Conservation (phyloP, 306 rosid genomes). For the Castanopsis chinensis region DNA sequence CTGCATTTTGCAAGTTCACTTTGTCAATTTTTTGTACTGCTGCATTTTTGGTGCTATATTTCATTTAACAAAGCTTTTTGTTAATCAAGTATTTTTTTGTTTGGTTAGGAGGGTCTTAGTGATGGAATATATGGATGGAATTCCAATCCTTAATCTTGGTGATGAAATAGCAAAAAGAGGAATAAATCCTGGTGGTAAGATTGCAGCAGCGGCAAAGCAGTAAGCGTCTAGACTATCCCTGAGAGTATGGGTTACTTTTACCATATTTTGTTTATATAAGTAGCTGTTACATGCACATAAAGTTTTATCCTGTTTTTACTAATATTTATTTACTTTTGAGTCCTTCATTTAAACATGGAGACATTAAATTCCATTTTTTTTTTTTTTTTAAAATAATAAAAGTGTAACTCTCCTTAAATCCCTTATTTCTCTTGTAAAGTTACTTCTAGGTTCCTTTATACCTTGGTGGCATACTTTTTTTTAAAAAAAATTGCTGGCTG, state of each 20-base stretch:
- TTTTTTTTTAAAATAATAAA: neutral
- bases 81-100: conserved; percentile 28
- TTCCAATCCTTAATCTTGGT: conserved; percentile 90
- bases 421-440: neutral
- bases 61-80: conserved; percentile 20
- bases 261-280: conserved; percentile 3
- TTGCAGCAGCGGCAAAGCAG: conserved; percentile 84
- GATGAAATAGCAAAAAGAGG: conserved; percentile 93
- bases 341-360: conserved; percentile 9
- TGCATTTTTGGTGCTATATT: conserved; percentile 21
- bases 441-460: neutral
- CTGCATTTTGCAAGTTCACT: neutral
- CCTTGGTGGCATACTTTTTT: neutral
- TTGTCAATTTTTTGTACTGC: neutral
- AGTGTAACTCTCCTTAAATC: neutral
- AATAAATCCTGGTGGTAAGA: conserved; percentile 67
- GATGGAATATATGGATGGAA: conserved; percentile 90
- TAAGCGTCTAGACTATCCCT: conserved; percentile 46
- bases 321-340: conserved; percentile 15
- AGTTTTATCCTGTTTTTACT: neutral
- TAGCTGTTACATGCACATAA: neutral
- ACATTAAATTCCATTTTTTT: neutral
- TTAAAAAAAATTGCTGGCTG: neutral
- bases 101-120: conserved; percentile 74
- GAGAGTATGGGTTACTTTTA: conserved; percentile 12